Conservation (phyloP, 75 land plant species). For the Gnetum montanum region DNA sequence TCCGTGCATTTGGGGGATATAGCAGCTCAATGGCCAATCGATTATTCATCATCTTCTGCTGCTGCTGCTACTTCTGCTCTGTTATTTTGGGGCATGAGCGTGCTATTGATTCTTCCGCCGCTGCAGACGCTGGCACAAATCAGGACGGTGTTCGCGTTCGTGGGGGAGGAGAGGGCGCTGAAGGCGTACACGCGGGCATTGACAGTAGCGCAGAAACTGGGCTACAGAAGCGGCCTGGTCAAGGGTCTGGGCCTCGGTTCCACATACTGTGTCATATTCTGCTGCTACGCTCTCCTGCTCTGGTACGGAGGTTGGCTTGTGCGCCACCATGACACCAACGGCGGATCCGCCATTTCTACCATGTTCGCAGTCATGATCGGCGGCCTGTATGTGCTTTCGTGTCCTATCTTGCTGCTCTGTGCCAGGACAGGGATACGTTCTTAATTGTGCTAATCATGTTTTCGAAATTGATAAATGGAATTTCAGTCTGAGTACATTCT, state of each 20-base stretch:
- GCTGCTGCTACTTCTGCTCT: too few species aligned
- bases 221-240: constrained; percentile 64
- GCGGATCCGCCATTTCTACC: constrained; percentile 80
- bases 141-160: constrained; percentile 63
- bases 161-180: constrained; percentile 58
- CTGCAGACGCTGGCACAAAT: constrained; percentile 69
- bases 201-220: constrained; percentile 40
- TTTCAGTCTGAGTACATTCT: background rate
- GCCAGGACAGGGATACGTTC: too few species aligned
- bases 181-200: constrained; percentile 45
- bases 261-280: constrained; percentile 66
- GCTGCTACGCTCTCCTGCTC: constrained; percentile 75
- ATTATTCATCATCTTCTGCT: too few species aligned
- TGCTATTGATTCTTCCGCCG: too few species aligned
- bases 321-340: constrained; percentile 60
- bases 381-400: constrained; percentile 66
- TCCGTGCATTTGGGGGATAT: background rate
- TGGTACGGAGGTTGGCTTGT: constrained; percentile 93
- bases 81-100: too few species aligned
- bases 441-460: too few species aligned
- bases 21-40: too few species aligned
- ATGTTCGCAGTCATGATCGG: constrained; percentile 81
- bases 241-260: constrained; percentile 82
- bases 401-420: background rate
- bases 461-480: too few species aligned